Conservation (phyloP, 108 stramenopile genomes). For the Conticribra weissflogii region DNA sequence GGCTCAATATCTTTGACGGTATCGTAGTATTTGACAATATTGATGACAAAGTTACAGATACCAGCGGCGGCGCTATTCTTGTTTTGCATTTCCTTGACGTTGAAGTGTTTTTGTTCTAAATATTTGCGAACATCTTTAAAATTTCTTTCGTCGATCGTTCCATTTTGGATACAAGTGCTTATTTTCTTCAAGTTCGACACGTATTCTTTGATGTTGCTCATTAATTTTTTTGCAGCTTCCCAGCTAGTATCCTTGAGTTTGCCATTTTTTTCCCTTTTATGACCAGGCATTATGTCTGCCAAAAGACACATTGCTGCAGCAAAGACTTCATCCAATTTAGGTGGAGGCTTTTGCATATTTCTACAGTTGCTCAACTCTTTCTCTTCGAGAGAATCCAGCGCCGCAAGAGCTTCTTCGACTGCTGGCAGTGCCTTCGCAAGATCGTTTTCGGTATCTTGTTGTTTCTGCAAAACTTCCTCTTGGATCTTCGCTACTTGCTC, state of each 20-base stretch:
- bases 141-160: conserved; percentile 60
- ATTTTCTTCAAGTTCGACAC: conserved; percentile 73
- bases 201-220: conserved; percentile 83
- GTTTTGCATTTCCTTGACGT: conserved; percentile 61
- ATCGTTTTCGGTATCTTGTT: conserved; percentile 67
- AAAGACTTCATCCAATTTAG: conserved; percentile 88
- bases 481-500: conserved; percentile 71
- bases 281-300: conserved; percentile 70
- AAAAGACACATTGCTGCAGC: conserved; percentile 90
- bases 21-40: conserved; percentile 85
- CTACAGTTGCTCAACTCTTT: conserved; percentile 75
- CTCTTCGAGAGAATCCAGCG: conserved; percentile 66
- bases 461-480: conserved; percentile 64
- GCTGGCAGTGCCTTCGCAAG: conserved; percentile 78
- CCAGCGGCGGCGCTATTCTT: conserved; percentile 85
- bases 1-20: conserved; percentile 83
- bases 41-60: conserved; percentile 74
- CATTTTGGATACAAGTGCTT: conserved; percentile 65
- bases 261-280: conserved; percentile 63
- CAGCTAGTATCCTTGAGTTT: conserved; percentile 77
- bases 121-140: conserved; percentile 72
- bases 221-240: conserved; percentile 81
- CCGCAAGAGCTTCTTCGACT: conserved; percentile 68
- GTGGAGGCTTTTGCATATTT: conserved; percentile 67
- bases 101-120: conserved; percentile 77